phyloP scores from a whole-genome alignment of 345 rosid genomes.

The Mangifera indica region DNA sequence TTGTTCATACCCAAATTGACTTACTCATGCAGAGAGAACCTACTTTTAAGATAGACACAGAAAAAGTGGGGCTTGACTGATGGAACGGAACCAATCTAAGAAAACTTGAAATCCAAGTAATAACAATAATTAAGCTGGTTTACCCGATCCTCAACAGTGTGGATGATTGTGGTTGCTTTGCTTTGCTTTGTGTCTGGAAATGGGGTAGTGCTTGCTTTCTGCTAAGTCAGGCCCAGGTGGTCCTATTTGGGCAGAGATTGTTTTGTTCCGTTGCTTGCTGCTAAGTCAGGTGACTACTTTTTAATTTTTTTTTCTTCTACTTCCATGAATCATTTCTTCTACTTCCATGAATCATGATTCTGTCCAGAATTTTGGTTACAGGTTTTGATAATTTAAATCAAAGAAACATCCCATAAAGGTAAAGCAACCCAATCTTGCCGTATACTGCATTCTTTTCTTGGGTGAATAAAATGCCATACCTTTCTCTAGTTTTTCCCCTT shows the following conservation, averaged over 20 bases:
- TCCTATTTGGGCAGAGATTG: constrained; percentile 6
- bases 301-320: constrained; percentile 1
- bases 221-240: constrained; percentile 20
- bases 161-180: neutral
- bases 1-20: too few species aligned
- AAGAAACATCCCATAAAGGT: constrained; percentile 2
- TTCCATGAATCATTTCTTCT: constrained; percentile 3
- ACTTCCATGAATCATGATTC: constrained; percentile 13
- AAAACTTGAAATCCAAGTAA: constrained; percentile 22
- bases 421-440: neutral
- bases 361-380: constrained; percentile 1
- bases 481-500: neutral
- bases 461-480: neutral
- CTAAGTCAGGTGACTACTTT: neutral
- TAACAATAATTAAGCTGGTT: constrained; percentile 16
- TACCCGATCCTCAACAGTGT: neutral
- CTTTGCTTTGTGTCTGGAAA: neutral
- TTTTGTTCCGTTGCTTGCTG: neutral
- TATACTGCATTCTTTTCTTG: constrained; percentile 8
- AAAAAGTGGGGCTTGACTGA: too few species aligned
- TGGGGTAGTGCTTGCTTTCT: constrained; percentile 3
- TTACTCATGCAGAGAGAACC: too few species aligned
- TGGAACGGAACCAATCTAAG: neutral
- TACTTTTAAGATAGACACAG: too few species aligned
- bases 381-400: neutral